Base-by-base conservation (phyloP, 2,329 filamentous ascomycete species). In the Alternaria postmessia region DNA sequence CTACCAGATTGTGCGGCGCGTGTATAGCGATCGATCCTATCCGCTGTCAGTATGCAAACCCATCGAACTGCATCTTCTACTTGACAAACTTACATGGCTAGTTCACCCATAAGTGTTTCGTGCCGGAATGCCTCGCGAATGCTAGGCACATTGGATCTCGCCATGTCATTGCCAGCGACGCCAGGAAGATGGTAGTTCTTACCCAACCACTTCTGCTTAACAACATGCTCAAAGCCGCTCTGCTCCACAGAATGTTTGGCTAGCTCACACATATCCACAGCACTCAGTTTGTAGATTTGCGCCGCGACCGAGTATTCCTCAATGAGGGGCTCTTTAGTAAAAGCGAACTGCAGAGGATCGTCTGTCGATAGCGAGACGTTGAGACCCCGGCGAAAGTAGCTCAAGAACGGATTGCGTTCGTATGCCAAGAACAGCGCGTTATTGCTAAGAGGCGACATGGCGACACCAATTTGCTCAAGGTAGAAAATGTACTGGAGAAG, bases 391-490 rank as follows among this genome's bases (percentile, higher is more conserved):
- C 92, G 91, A 83, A 99, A 99, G 80, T 99, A 99, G 72, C 91
- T 92, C 69, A 96, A 86, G 80, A 97, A 99, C 0, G 95, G 95
- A 70, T 99, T 99, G 60, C 96, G 89, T 78, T 99, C 95, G 74
- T 99, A 98, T 1, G 94, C 93, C 53, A 99, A 82, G 81, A 99
- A 99, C 32, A 99, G 82, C 0, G 95, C 95, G 71, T 99, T 99
- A 82, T 99, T 99, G 79, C 93, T 97, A 46, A 99, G 85, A 3
- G 95, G 95, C n/a, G 94, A 98, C 95, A 99, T 99, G 62, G 95
- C 95, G 64, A 99, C 95, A 59, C 95, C 95, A 64, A 99, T 97
- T 75, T 98, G 94, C 75, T 99, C 94, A 20, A 99, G 87, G 73
- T 99, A 99, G 81, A 97, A 99, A 51, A 98, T 88, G 79, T 99